Base-by-base conservation (phyloP, 106 monocot species). In the Dendrobium catenatum region DNA sequence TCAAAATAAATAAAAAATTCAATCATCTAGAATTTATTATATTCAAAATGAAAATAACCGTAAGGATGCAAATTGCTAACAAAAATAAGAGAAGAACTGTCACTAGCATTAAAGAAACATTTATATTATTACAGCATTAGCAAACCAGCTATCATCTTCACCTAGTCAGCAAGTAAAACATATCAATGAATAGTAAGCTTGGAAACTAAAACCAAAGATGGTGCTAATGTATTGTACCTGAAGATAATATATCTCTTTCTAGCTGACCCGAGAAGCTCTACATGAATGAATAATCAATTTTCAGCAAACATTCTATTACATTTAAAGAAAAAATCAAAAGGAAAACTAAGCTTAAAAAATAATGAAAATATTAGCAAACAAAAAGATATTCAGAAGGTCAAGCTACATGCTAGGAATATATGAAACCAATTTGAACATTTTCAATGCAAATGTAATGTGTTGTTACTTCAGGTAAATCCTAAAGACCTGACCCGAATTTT, bases 201-300 rank as follows among this genome's bases (percentile, higher is more conserved):
- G 20, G 4, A 74, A 73, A 73, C 18, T 40, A 82, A 58, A 46
- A 75, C 22, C 26, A 68, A 68, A 10, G 41, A 51, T 1, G 9
- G 31, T 66, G 66, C 51, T 31, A 2, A 47, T 47, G 58, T 37
- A 33, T 76, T 67, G 83, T 84, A 98, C 98, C 98, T 59, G 98
- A 98, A 26, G 95, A 87, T 44, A 98, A 85, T 24, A 95, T 87
- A 78, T 98, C 94, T 68, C 81, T 89, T 81, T 98, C 98, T 81
- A 97, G 70, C 59, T 93, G 90, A 83, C 89, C 98, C 79, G 94
- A 91, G 74, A 88, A 86, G 75, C 78, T 89, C 98, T 98, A 92
- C 33, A 82, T 66, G 6, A 81, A 80, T 47, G 47, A 74, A 42
- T 19, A 44, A 18, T 44, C 9, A 74, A 44, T 70, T 70, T 70